Conservation (phyloP, 345 rosid genomes). For the Brassica rapa region DNA sequence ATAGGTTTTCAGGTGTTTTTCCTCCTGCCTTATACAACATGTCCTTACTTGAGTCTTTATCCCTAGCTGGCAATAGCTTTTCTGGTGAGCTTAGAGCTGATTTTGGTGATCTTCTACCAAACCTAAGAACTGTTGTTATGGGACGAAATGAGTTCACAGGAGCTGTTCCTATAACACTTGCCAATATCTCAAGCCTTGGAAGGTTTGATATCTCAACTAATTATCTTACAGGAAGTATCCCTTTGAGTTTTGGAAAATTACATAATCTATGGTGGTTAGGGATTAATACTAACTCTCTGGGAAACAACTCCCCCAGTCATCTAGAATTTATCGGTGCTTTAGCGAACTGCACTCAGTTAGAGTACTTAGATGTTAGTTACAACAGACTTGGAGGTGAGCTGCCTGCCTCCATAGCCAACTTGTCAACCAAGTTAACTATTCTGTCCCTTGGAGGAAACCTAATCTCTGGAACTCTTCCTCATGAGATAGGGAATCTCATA, state of each 20-base stretch:
- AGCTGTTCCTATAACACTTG: constrained; percentile 22
- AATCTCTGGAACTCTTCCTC: constrained; percentile 32
- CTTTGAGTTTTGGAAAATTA: constrained; percentile 27
- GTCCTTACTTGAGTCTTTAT: constrained; percentile 21
- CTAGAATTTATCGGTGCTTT: constrained; percentile 32
- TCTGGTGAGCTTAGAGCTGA: constrained; percentile 31
- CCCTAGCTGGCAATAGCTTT: constrained; percentile 21
- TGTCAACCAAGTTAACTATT: constrained; percentile 29
- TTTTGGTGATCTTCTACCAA: constrained; percentile 35
- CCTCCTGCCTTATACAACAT: constrained; percentile 32
- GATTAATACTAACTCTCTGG: constrained; percentile 3
- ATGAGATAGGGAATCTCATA: constrained; percentile 20
- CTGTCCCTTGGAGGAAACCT: constrained; percentile 24
- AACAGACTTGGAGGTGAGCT: constrained; percentile 34
- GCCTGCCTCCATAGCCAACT: constrained; percentile 32
- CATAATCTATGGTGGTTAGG: constrained; percentile 22
- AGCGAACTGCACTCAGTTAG: constrained; percentile 30
- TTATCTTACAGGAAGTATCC: constrained; percentile 27
- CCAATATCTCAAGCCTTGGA: constrained; percentile 35
- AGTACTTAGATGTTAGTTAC: constrained; percentile 26
- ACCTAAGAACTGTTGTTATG: not conserved
- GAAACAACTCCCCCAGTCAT: not conserved
- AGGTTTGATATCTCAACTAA: constrained; percentile 25
- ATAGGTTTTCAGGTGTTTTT: constrained; percentile 32
- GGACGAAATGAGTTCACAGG: constrained; percentile 29